Evolutionary conservation across 352 stramenopile genomes (phyloP), one percentile per base, ranked within the genome.

Genomic region (Pythium aristosporum): DNA sequence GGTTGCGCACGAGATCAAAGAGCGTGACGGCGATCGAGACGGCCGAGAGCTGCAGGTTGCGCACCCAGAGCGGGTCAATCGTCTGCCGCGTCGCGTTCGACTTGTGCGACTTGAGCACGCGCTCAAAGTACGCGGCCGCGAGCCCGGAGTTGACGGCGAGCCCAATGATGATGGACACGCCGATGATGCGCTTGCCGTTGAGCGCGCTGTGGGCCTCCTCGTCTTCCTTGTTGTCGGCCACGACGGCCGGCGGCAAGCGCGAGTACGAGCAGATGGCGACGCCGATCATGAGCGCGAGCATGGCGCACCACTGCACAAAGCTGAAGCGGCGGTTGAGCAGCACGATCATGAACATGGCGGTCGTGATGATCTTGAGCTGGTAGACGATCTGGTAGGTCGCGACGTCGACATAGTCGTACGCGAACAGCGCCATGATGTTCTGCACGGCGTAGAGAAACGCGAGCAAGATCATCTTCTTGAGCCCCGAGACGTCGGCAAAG

Each of bases 301-400:
- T 94, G 36, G 87, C 83, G 63, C 72, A 69, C 87, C 87, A 96
- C 70, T 96, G 87, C 18, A 96, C 78, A 61, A 78, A 13, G 51
- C 81, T 93, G 68, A 96, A 94, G 62, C 77, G 80, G 13, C 87
- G 85, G 61, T 96, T 86, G 55, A 96, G 81, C 63, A 96, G 64
- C 50, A 96, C 80, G 57, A 93, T 85, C 85, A 94, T 94, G 66
- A 94, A 96, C 75, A 96, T 79, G 57, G 87, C 87, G 0, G 87
- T 96, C 23, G 87, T 96, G 68, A 96, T 92, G 76, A 96, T 94
- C 80, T 96, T 96, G 61, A 94, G 84, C 72, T 96, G 87, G 71
- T 94, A 96, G 51, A 96, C 85, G 63, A 96, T 93, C 77, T 96
- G 85, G 69, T 94, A 96, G 70, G 87, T 96, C 55, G 87, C 85